Percentiles rank a stretch among this genome's conserved stretches.
Conservation (phyloP, 306 rosid species). For the Inga oerstediana region DNA sequence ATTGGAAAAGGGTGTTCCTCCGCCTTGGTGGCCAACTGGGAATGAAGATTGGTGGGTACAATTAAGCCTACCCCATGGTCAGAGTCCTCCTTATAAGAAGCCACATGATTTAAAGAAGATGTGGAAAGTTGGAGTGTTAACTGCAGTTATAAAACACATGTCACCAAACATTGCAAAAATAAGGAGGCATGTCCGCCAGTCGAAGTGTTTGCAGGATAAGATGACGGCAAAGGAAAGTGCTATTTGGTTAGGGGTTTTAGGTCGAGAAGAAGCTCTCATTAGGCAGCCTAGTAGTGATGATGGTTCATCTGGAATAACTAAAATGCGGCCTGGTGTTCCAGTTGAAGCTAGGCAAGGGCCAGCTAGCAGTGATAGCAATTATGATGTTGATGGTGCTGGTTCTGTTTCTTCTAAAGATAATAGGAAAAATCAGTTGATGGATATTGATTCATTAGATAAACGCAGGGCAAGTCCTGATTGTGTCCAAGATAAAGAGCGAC, state of each 20-base stretch:
- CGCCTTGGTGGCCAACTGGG: constrained; percentile 1
- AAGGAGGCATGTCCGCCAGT: constrained; percentile 8
- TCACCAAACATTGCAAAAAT: constrained; percentile 4
- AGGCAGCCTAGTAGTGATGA: constrained; percentile 7
- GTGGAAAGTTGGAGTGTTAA: constrained; percentile 11
- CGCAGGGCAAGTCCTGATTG: background rate
- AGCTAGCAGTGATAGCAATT: background rate
- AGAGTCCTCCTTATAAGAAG: constrained; percentile 6
- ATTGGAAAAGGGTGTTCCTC: constrained; percentile 1
- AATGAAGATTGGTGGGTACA: constrained; percentile 16
- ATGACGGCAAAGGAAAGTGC: constrained; percentile 13
- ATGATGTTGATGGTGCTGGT: background rate
- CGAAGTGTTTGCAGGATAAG: background rate
- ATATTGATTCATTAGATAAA: background rate
- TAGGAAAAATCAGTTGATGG: background rate
- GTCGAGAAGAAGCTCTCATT: constrained; percentile 1
- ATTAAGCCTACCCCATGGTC: background rate
- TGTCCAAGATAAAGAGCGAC: background rate
- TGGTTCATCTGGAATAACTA: background rate
- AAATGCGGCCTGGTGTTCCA: background rate
- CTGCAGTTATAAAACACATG: constrained; percentile 7
- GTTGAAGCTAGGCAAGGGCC: background rate
- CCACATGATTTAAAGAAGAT: constrained; percentile 10
- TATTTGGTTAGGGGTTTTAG: background rate
- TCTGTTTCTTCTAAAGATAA: background rate